phyloP scores from a whole-genome alignment of 495 filamentous ascomycete species.

The Collariella sp. region DNA sequence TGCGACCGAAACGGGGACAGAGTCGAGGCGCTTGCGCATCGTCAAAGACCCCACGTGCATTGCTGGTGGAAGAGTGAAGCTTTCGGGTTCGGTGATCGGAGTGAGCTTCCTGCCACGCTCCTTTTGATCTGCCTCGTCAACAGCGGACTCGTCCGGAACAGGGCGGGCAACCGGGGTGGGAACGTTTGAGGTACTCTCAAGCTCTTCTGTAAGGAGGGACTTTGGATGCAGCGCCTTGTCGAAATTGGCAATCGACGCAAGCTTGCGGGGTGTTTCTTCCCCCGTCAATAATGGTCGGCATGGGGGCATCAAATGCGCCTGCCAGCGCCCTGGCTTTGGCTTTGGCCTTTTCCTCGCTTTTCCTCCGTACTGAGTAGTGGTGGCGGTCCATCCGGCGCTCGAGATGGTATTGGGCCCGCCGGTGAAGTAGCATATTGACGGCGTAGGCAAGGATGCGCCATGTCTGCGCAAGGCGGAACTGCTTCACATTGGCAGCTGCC shows the following conservation, averaged over 20 bases:
- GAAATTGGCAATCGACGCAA: constrained; percentile 22
- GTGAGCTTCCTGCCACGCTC: constrained; percentile 28
- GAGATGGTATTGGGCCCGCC: constrained; percentile 50
- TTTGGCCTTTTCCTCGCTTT: constrained; percentile 20
- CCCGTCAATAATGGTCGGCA: constrained; percentile 15
- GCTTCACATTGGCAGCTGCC: constrained; percentile 49
- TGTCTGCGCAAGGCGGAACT: constrained; percentile 61
- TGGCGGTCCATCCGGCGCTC: constrained; percentile 32
- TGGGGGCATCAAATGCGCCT: constrained; percentile 5
- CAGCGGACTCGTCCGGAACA: constrained; percentile 38
- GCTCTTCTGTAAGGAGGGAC: constrained; percentile 43
- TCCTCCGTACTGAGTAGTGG: constrained; percentile 15
- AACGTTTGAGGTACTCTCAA: constrained; percentile 67
- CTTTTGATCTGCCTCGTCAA: constrained; percentile 18
- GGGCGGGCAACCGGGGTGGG: constrained; percentile 71
- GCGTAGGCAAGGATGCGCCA: constrained; percentile 63
- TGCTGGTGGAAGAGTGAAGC: constrained; percentile 35
- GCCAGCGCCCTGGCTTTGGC: background rate
- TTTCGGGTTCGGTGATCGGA: constrained; percentile 35
- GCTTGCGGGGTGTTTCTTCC: constrained; percentile 33
- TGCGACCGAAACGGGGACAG: constrained; percentile 34
- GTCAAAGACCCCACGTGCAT: constrained; percentile 22
- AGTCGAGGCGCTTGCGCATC: constrained; percentile 35
- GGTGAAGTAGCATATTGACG: constrained; percentile 50
- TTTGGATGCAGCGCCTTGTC: constrained; percentile 22